A percentile compares a stretch with the other conserved stretches of the same genome.
These are phyloP conservation scores for Fusarium luffae DNA, from an alignment of 2,329 filamentous ascomycete species.

Conservation along the genomic window DNA sequence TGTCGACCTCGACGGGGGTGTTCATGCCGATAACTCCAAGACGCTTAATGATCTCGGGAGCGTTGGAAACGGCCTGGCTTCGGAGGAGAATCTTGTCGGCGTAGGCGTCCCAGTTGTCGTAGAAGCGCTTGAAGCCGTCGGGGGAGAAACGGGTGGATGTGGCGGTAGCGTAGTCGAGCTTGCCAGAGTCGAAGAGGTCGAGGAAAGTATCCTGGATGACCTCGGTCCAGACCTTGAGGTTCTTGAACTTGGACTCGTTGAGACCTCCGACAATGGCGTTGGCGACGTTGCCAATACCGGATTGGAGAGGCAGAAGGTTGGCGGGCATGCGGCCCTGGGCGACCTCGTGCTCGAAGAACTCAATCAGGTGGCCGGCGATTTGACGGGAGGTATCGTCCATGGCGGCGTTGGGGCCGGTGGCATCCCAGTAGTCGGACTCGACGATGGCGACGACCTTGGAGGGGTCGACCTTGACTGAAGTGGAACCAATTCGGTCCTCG, in stretches of 20 bases:
- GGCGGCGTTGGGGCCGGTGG: slow-evolving; percentile 77
- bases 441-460: slow-evolving; percentile 87
- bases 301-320: slow-evolving; percentile 84
- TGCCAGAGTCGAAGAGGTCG: slow-evolving; percentile 88
- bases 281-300: slow-evolving; percentile 92
- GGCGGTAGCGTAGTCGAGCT: slow-evolving; percentile 89
- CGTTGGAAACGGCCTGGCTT: slow-evolving; percentile 89
- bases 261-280: slow-evolving; percentile 91
- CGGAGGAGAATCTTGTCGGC: slow-evolving; percentile 85
- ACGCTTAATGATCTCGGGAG: slow-evolving; percentile 88
- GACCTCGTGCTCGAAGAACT: slow-evolving; percentile 87
- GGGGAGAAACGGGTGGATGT: slow-evolving; percentile 92
- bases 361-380: slow-evolving; percentile 84
- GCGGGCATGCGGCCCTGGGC: slow-evolving; percentile 78
- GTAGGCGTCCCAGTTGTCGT: slow-evolving; percentile 84
- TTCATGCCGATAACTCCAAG: slow-evolving; percentile 94
- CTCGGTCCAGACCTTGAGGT: slow-evolving; percentile 93
- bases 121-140: slow-evolving; percentile 91
- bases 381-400: slow-evolving; percentile 77
- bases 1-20: slow-evolving; percentile 93
- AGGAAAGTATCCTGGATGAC: slow-evolving; percentile 94
- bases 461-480: slow-evolving; percentile 84
- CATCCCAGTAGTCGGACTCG: slow-evolving; percentile 85
- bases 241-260: slow-evolving; percentile 82
- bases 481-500: slow-evolving; percentile 86